phyloP scores from a whole-genome alignment of 306 rosid species.

The Rosa chinensis region DNA sequence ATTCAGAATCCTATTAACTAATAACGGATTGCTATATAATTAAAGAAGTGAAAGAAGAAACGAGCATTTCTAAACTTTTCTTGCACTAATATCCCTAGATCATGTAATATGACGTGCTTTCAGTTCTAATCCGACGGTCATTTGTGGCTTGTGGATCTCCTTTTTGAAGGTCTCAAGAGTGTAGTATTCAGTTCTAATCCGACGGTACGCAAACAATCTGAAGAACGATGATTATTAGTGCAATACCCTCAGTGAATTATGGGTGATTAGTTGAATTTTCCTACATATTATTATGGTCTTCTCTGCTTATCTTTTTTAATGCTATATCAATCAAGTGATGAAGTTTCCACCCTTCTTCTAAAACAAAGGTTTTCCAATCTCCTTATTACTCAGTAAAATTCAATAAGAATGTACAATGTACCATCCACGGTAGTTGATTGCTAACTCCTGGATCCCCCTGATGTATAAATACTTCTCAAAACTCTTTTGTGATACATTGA shows the following conservation, averaged over 20 bases:
- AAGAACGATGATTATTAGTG: slow-evolving; percentile 93
- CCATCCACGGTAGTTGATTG: neutral
- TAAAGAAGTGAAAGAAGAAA: too few species aligned
- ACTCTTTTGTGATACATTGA: neutral
- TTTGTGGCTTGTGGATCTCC: too few species aligned
- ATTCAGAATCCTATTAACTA: too few species aligned
- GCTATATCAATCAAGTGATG: neutral
- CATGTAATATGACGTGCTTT: too few species aligned
- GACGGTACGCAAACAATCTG: slow-evolving; percentile 93
- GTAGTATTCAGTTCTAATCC: too few species aligned
- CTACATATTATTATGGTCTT: neutral
- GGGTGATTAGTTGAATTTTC: neutral
- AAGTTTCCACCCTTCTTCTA: neutral
- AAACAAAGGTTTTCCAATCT: neutral
- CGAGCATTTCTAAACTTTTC: too few species aligned
- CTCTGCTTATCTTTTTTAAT: neutral
- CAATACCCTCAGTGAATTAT: slow-evolving; percentile 70
- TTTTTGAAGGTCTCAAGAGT: too few species aligned
- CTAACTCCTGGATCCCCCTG: neutral
- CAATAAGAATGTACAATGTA: neutral
- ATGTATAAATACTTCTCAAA: neutral
- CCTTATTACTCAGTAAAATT: neutral
- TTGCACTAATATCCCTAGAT: too few species aligned
- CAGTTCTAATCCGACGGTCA: too few species aligned
- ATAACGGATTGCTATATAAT: too few species aligned